Base-by-base conservation (phyloP, 1,139 yeast genomes). In the Trichomonascaceae sp. region DNA sequence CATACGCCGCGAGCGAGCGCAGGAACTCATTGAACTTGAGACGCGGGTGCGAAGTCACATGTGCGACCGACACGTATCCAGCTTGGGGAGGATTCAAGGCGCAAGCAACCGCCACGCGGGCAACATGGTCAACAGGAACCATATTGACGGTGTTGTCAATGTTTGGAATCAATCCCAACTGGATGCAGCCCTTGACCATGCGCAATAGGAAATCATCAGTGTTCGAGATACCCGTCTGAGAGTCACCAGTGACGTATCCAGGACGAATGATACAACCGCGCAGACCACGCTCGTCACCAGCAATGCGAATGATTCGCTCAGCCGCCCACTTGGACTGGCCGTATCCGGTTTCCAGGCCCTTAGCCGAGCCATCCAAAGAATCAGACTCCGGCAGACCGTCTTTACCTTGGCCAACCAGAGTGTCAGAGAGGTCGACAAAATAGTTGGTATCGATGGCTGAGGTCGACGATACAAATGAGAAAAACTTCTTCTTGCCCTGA, bases 281-380 rank as follows among this genome's bases (percentile, higher is more conserved):
- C 44, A 92, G 69, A 4, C 98, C 98, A 40, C 76, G 65, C 9
- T 52, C 39, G 37, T 67, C 68, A 34, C 96, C 97, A 5, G 98
- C 98, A 40, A 68, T 69, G 54, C 97, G 74, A 41, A 84, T 75
- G 32, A 92, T 66, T 50, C 79, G 74, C 60, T 89, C 99, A 14
- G 95, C 93, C 27, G 87, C 85, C 99, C 99, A 89, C 58, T 89
- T 89, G 45, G 93, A 74, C 61, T 89, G 98, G 28, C 98, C 99
- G 51, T 89, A 89, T 13, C 98, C 99, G 41, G 76, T 80, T 17
- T 89, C 84, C 41, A 89, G 67, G 0, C 95, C 96, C 6, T 60
- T 55, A 8, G 81, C 66, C 2, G 96, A 80, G 0, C 96, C 96
- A 45, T 67, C 60, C 46, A 89, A 67, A 47, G 76, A 80, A 56